Percentiles rank a stretch among this genome's conserved stretches.
Evolutionary conservation across 2,329 filamentous ascomycete species (phyloP).

Genomic region (Knoxdaviesia capensis): DNA sequence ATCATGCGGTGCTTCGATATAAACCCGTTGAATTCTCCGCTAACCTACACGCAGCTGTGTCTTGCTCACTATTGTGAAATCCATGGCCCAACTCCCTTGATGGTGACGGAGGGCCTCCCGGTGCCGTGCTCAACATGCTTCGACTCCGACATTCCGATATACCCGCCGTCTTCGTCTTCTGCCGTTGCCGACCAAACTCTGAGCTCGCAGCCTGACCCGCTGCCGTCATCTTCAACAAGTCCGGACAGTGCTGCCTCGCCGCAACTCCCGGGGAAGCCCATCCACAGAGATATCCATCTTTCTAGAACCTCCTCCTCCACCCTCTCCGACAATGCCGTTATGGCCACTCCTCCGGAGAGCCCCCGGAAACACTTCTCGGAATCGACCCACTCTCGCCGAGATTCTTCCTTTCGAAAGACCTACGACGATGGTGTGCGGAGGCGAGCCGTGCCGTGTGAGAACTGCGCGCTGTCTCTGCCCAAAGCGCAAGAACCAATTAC

Average conservation of each 20-base stretch:
- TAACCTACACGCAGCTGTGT: constrained; percentile 32
- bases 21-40: neutral
- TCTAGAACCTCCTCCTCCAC: too few relatives aligned
- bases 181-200: too few relatives aligned
- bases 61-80: constrained; percentile 52
- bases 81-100: constrained; percentile 47
- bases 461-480: constrained; percentile 47
- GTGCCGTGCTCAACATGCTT: constrained; percentile 39
- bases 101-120: constrained; percentile 48
- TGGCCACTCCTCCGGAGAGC: constrained; percentile 32
- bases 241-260: too few relatives aligned
- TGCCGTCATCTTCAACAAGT: too few relatives aligned
- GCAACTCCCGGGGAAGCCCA: too few relatives aligned
- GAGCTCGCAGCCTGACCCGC: constrained; percentile 14
- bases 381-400: constrained; percentile 20
- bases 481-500: constrained; percentile 17
- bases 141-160: constrained; percentile 19
- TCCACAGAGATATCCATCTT: too few relatives aligned
- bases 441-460: constrained; percentile 44
- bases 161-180: too few relatives aligned
- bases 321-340: too few relatives aligned
- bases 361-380: constrained; percentile 20
- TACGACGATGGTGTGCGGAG: constrained; percentile 46
- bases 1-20: neutral
- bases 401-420: constrained; percentile 40